Evolutionary conservation across 345 rosid genomes (phyloP), one percentile per base, ranked within the genome.

Genomic region (Brassica juncea): DNA sequence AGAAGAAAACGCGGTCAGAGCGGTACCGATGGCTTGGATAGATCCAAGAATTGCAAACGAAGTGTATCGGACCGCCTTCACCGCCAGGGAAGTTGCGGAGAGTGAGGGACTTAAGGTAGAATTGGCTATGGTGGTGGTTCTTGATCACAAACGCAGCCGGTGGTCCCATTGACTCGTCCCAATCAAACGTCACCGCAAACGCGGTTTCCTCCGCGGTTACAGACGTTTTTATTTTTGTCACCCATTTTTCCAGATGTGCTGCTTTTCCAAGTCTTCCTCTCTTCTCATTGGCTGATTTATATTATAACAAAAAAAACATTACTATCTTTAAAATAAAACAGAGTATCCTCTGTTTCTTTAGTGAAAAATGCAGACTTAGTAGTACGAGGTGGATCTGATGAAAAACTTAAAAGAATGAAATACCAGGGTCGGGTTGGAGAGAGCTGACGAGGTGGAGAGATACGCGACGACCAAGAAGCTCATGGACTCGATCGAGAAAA

Each of bases 31-130:
- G 92, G 1, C 79, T 65, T 0, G 99, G 97, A 73, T 94, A 94
- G 23, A 94, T 92, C 99, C 99, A 94, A 15, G 99, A 94, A 77
- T 90, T 91, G 86, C 99, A 94, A 52, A 87, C 75, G 74, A 94
- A 94, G 76, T 87, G 91, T 32, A 90, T 54, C 5, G 85, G 80
- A 58, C 88, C 94, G 9, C 59, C 23, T n/a, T 49, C 57, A 14
- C 16, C 57, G 2, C 73, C 80, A 0, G 84, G 84, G 70, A 80
- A 76, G 31, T 85, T 78, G 47, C 87, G 84, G 10, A 92, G 81
- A 14, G 91, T 88, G 62, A 92, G 75, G 21, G 85, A 73, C 80
- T 83, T 89, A 14, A 92, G 92, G 54, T 80, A 92, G 67, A 92
- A 82, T 69, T 90, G 94, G 74, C 90, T 87, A 59, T 82, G 91